Evolutionary conservation across 192 early-diverging fungal species (phyloP), one percentile per base, ranked within the genome.

Genomic region (Funneliformis geosporum): DNA sequence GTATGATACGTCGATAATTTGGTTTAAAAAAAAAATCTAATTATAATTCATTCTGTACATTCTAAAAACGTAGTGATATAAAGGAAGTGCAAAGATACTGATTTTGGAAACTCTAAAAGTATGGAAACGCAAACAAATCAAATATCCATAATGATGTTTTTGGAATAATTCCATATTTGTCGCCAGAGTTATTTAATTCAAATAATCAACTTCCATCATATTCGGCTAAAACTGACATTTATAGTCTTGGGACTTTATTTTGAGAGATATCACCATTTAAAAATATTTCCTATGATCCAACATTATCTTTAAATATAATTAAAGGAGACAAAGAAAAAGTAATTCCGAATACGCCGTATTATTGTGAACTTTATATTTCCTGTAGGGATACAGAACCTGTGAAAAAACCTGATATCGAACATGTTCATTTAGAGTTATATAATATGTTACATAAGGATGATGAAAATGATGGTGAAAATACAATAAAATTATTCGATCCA

Each of bases 351-450:
- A 78, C 76, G 5, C 76, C 76, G 4, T n/a, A 39, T 18, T 78
- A 78, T 68, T 12, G 7, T 27, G 27, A 78, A 3, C 39, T 78
- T 47, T 78, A 78, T 68, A n/a, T 9, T 27, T 18, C 10, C n/a
- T 78, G 64, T 40, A 69, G 76, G 76, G 39, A 67, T 50, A 42
- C 10, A 71, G 60, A 78, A 2, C 40, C 76, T 9, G 39, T 69
- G 10, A 12, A 43, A 59, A 68, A 64, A 10, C 76, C 76, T 4
- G 23, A 9, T 21, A 21, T 67, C 40, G 76, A 65, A 46, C 3
- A 68, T 47, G 64, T 78, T 14, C n/a, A 71, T 47, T 0, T 14
- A 14, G 14, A 47, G 14, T 47, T 47, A n/a, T n/a, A n/a, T n/a
- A n/a, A n/a, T n/a, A n/a, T n/a, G n/a, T n/a, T n/a, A n/a, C n/a